Conservation (phyloP, 352 stramenopile genomes). For the Phytophthora brassicae region DNA sequence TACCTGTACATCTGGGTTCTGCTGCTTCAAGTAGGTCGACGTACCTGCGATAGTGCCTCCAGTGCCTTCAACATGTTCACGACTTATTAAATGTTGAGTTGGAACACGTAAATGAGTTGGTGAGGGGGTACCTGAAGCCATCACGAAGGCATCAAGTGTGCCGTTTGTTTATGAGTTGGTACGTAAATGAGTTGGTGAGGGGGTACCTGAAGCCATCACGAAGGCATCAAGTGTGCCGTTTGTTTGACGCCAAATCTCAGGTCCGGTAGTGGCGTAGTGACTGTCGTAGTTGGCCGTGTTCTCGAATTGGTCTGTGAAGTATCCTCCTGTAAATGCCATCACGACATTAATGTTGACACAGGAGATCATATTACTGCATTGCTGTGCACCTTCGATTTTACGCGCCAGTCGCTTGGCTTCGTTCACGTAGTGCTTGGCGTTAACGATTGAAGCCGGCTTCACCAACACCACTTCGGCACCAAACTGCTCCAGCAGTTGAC, state of each 20-base stretch:
- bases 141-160: constrained; percentile 96
- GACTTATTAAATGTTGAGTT: neutral
- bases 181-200: neutral
- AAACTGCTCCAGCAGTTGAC: constrained; percentile 74
- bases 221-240: constrained; percentile 94
- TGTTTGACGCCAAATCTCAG: constrained; percentile 95
- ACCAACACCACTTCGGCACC: constrained; percentile 89
- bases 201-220: constrained; percentile 95
- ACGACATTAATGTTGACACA: neutral
- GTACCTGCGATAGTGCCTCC: constrained; percentile 97
- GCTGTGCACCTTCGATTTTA: constrained; percentile 65
- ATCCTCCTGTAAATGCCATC: constrained; percentile 53
- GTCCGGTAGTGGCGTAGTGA: constrained; percentile 94
- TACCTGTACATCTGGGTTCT: constrained; percentile 84
- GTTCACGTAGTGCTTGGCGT: constrained; percentile 98
- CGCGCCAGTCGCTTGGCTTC: constrained; percentile 87
- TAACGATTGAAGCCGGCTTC: constrained; percentile 94
- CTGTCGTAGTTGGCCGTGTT: constrained; percentile 95
- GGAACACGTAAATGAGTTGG: neutral
- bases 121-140: constrained; percentile 89
- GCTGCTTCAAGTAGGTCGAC: constrained; percentile 92
- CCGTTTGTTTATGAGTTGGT: constrained; percentile 90
- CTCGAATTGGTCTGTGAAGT: constrained; percentile 99
- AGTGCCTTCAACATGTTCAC: constrained; percentile 62
- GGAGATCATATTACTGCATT: neutral